These are phyloP conservation scores for Cyphellophora europaea DNA, from an alignment of 2,329 filamentous ascomycete genomes.

Conservation along the genomic window DNA sequence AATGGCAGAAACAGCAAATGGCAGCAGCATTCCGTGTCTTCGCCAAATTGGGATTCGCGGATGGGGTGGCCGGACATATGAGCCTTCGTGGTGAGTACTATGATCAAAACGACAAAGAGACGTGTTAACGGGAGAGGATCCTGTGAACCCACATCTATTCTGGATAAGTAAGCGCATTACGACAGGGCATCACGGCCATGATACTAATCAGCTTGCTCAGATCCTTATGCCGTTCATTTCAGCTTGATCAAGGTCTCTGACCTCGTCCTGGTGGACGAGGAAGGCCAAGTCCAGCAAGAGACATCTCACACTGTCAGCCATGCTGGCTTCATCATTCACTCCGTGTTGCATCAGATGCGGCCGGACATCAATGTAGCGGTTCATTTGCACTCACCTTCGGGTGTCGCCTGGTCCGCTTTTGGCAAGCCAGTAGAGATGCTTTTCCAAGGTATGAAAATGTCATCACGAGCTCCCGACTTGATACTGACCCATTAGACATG, in stretches of 20 bases:
- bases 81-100: too few relatives aligned
- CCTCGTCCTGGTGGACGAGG: constrained; percentile 54
- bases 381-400: constrained; percentile 45
- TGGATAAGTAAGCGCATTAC: too few relatives aligned
- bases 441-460: too few relatives aligned
- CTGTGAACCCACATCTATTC: too few relatives aligned
- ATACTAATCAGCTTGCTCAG: too few relatives aligned
- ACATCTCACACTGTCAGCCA: constrained; percentile 26
- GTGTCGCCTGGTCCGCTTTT: constrained; percentile 32
- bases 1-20: too few relatives aligned
- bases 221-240: constrained; percentile 56
- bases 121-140: too few relatives aligned
- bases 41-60: too few relatives aligned
- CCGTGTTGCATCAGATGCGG: constrained; percentile 44
- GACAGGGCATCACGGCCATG: too few relatives aligned
- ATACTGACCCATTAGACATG: constrained; percentile 49
- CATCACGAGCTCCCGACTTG: constrained; percentile 46
- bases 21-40: too few relatives aligned
- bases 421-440: constrained; percentile 33
- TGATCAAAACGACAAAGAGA: too few relatives aligned
- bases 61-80: too few relatives aligned
- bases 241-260: constrained; percentile 54
- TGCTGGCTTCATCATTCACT: constrained; percentile 42
- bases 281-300: constrained; percentile 51
- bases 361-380: constrained; percentile 46